These are phyloP conservation scores for Prunus yedoensis DNA, from an alignment of 331 rosid species.

Conservation along the genomic window DNA sequence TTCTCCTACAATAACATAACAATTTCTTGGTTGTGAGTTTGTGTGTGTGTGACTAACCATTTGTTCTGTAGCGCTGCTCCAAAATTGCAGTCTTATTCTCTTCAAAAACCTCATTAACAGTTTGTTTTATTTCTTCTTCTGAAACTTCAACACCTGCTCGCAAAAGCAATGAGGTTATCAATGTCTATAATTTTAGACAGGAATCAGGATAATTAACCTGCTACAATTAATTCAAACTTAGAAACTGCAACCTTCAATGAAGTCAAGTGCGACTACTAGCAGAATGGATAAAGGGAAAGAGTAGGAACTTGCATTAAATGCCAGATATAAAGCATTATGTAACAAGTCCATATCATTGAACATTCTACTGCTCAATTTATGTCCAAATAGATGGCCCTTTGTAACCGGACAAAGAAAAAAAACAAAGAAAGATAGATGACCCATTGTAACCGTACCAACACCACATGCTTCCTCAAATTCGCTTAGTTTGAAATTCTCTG, in stretches of 20 bases:
- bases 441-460: constrained; percentile 58
- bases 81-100: constrained; percentile 59
- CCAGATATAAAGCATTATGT: not conserved
- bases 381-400: not conserved
- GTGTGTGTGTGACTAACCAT: constrained; percentile 42
- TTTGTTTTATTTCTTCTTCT: constrained; percentile 56
- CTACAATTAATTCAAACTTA: constrained; percentile 4
- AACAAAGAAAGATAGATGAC: not conserved
- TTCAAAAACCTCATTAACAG: constrained; percentile 66
- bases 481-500: constrained; percentile 45
- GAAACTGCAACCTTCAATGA: constrained; percentile 1
- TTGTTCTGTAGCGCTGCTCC: constrained; percentile 78
- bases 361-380: not conserved
- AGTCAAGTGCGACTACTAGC: constrained; percentile 11
- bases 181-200: constrained; percentile 4
- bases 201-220: not conserved
- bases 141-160: constrained; percentile 80
- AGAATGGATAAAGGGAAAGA: constrained; percentile 7
- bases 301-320: constrained; percentile 5
- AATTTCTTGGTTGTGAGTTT: too few relatives aligned
- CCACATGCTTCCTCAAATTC: constrained; percentile 90
- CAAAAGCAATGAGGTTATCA: constrained; percentile 10
- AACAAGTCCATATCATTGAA: constrained; percentile 17
- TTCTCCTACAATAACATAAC: too few relatives aligned
- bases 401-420: not conserved